A percentile compares a stretch with the other conserved stretches of the same genome.
These are phyloP conservation scores for Grifola frondosa DNA, from an alignment of 1,284 basidiomycete genomes.

Conservation along the genomic window DNA sequence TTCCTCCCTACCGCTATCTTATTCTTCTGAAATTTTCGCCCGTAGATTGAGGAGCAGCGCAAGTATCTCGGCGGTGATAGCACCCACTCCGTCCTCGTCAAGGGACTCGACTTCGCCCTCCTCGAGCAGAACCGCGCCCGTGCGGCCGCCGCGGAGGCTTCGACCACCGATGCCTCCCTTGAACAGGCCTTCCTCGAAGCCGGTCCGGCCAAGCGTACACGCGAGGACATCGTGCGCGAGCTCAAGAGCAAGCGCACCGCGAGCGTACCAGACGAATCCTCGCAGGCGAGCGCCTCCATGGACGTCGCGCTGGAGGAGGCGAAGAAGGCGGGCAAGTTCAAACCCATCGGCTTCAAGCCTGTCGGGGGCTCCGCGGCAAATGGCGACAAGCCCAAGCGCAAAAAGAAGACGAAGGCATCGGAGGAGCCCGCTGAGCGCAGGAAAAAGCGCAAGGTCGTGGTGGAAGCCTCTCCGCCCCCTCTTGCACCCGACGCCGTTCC, in stretches of 20 bases:
- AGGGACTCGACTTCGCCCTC: conserved; percentile 86
- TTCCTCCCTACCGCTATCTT: background rate
- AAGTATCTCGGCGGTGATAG: conserved; percentile 87
- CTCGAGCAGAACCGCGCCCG: conserved; percentile 82
- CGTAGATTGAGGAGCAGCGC: conserved; percentile 75
- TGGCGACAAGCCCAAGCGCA: conserved; percentile 32
- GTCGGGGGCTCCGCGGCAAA: conserved; percentile 36
- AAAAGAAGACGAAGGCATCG: conserved; percentile 33
- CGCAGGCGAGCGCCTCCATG: conserved; percentile 11
- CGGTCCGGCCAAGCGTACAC: conserved; percentile 60
- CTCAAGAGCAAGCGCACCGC: conserved; percentile 62
- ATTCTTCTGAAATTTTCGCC: background rate
- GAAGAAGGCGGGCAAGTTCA: conserved; percentile 71
- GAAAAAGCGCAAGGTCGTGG: conserved; percentile 37
- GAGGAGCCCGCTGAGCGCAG: conserved; percentile 32
- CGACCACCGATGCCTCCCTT: conserved; percentile 74
- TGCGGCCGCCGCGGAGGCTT: conserved; percentile 46
- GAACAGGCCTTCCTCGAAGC: conserved; percentile 66
- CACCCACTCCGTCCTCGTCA: conserved; percentile 83
- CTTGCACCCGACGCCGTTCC: conserved; percentile 14
- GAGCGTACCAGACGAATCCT: conserved; percentile 17
- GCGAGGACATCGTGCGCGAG: conserved; percentile 71
- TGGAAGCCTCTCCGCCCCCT: conserved; percentile 28
- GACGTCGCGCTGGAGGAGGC: conserved; percentile 46
- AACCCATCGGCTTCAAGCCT: conserved; percentile 75